Conservation (phyloP, 1,284 basidiomycete genomes). For the Tremellales sp. region DNA sequence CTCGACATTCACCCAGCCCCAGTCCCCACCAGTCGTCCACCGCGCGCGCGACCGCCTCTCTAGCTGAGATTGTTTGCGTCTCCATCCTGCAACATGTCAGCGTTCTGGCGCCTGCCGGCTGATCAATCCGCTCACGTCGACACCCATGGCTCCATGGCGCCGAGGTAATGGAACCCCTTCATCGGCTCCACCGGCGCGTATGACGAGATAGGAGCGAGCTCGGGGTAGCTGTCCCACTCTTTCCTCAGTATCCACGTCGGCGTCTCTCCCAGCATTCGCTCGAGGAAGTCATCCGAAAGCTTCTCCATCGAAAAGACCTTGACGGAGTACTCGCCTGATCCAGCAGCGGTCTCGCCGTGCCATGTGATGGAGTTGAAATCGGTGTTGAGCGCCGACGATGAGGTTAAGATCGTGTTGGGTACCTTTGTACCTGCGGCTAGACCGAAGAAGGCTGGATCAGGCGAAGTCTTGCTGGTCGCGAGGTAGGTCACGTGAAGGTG, state of each 20-base stretch:
- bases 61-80: slow-evolving; percentile 76
- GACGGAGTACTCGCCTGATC: slow-evolving; percentile 61
- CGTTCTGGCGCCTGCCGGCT: slow-evolving; percentile 3
- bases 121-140: slow-evolving; percentile 31
- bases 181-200: slow-evolving; percentile 75
- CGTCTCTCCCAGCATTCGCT: slow-evolving; percentile 51
- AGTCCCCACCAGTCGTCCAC: slow-evolving; percentile 60
- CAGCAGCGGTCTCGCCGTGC: slow-evolving; percentile 57
- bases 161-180: slow-evolving; percentile 77
- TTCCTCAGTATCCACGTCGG: slow-evolving; percentile 81
- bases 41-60: slow-evolving; percentile 75
- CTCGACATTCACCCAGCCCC: slow-evolving; percentile 40
- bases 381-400: slow-evolving; percentile 53
- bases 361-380: slow-evolving; percentile 84
- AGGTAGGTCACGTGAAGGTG: slow-evolving; percentile 85
- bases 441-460: slow-evolving; percentile 69
- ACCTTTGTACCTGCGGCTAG: slow-evolving; percentile 52
- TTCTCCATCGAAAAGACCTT: slow-evolving; percentile 77
- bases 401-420: slow-evolving; percentile 71
- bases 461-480: slow-evolving; percentile 63
- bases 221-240: slow-evolving; percentile 55
- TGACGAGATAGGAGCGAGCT: slow-evolving; percentile 59
- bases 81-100: slow-evolving; percentile 70
- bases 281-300: slow-evolving; percentile 66
- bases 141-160: slow-evolving; percentile 76